Conservation (phyloP, 2,329 filamentous ascomycete species). For the Alternaria brassicae region DNA sequence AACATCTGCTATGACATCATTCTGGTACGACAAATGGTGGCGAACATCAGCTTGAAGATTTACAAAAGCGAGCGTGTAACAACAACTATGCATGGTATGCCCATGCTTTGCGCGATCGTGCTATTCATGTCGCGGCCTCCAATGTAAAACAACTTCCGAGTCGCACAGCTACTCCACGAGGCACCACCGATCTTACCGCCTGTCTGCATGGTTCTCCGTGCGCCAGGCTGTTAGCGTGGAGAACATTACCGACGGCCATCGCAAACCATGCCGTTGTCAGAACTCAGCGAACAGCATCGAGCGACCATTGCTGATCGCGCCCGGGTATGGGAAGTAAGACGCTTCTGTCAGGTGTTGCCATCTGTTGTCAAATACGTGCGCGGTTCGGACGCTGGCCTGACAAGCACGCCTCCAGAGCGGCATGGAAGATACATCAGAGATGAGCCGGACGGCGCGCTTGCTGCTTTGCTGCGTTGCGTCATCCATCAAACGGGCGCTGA, state of each 20-base stretch:
- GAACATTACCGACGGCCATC: not conserved
- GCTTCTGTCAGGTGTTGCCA: conserved; percentile 14
- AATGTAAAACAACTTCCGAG: not conserved
- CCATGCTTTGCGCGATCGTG: not conserved
- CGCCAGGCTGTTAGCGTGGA: not conserved
- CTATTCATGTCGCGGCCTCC: not conserved
- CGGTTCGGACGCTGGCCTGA: not conserved
- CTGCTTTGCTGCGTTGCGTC: conserved; percentile 13
- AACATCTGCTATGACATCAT: not conserved
- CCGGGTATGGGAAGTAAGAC: conserved; percentile 14
- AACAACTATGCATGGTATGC: not conserved
- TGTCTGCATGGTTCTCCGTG: not conserved
- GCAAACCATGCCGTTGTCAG: conserved; percentile 7
- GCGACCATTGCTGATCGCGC: conserved; percentile 11
- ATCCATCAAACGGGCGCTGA: conserved; percentile 10
- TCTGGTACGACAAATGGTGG: not conserved
- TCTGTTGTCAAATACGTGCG: conserved; percentile 11
- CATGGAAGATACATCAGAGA: not conserved
- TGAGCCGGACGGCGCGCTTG: conserved; percentile 11
- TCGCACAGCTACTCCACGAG: not conserved
- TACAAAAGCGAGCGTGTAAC: not conserved
- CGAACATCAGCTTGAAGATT: not conserved
- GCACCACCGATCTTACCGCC: not conserved
- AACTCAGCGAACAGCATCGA: conserved; percentile 13
- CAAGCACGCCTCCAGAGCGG: conserved; percentile 1